These are phyloP conservation scores for Emericellopsis terricola DNA, from an alignment of 495 filamentous ascomycete species.

Conservation along the genomic window DNA sequence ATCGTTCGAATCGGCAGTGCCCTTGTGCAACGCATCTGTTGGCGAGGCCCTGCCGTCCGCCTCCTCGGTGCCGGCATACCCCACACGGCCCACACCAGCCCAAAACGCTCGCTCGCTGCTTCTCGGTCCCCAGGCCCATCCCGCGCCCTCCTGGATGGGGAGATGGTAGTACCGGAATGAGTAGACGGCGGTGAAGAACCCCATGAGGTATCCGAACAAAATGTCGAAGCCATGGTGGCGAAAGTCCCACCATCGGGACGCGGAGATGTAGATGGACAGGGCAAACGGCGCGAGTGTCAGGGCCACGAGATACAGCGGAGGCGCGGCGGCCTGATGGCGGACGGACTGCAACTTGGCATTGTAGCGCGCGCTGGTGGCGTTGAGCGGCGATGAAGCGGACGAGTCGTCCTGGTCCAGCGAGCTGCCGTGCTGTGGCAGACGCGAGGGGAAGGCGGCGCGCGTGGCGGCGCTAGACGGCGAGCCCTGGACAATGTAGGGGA, in stretches of 20 bases:
- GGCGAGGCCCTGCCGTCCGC: neutral
- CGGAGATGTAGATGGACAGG: constrained; percentile 33
- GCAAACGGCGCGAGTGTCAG: constrained; percentile 46
- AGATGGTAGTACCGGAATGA: constrained; percentile 42
- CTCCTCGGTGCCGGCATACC: constrained; percentile 17
- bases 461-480: constrained; percentile 13
- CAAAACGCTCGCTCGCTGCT: constrained; percentile 37
- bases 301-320: constrained; percentile 48
- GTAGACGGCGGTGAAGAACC: constrained; percentile 27
- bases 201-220: constrained; percentile 55
- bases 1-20: neutral
- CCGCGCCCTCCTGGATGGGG: constrained; percentile 41
- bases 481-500: constrained; percentile 34
- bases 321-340: constrained; percentile 48
- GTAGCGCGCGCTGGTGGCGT: neutral
- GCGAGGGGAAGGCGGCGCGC: constrained; percentile 31
- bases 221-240: constrained; percentile 85
- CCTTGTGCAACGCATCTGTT: too few species aligned
- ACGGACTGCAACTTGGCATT: constrained; percentile 9
- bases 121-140: constrained; percentile 37
- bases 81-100: constrained; percentile 39
- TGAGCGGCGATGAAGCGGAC: neutral
- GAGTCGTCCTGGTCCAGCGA: neutral
- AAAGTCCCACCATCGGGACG: constrained; percentile 59
- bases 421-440: constrained; percentile 7